These are phyloP conservation scores for Leccinum uliginosum DNA, from an alignment of 768 basidiomycete genomes.

Conservation along the genomic window DNA sequence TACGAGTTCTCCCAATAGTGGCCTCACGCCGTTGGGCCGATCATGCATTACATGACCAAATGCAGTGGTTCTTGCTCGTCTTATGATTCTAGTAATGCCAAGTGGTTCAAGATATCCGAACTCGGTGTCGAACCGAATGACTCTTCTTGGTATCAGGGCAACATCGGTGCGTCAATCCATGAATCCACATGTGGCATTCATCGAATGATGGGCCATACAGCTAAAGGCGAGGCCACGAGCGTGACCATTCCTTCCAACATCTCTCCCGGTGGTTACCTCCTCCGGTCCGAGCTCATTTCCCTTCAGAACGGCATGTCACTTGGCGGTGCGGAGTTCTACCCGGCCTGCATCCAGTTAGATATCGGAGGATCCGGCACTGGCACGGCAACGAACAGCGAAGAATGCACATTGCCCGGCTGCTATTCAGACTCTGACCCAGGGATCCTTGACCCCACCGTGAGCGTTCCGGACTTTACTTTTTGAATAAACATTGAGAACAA, in stretches of 20 bases:
- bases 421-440: slow-evolving; percentile 69
- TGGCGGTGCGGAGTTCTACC: slow-evolving; percentile 51
- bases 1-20: slow-evolving; percentile 28
- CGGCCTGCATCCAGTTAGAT: slow-evolving; percentile 27
- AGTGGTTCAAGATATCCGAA: slow-evolving; percentile 74
- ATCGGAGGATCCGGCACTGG: slow-evolving; percentile 27
- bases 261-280: slow-evolving; percentile 63
- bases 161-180: slow-evolving; percentile 39
- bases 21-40: slow-evolving; percentile 60
- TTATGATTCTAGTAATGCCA: slow-evolving; percentile 52
- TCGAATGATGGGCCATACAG: slow-evolving; percentile 17
- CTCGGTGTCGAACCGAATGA: slow-evolving; percentile 36
- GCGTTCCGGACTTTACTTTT: neutral
- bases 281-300: slow-evolving; percentile 77
- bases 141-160: slow-evolving; percentile 45
- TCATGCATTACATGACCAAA: slow-evolving; percentile 69
- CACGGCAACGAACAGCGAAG: slow-evolving; percentile 23
- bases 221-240: slow-evolving; percentile 34
- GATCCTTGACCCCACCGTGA: slow-evolving; percentile 49
- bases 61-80: slow-evolving; percentile 55
- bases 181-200: neutral
- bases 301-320: slow-evolving; percentile 55
- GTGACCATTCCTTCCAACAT: slow-evolving; percentile 49
- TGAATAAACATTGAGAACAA: neutral
- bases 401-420: slow-evolving; percentile 64